Evolutionary conservation across 768 basidiomycete genomes (phyloP).

Genomic region (Strobilomyces echinocephalus): DNA sequence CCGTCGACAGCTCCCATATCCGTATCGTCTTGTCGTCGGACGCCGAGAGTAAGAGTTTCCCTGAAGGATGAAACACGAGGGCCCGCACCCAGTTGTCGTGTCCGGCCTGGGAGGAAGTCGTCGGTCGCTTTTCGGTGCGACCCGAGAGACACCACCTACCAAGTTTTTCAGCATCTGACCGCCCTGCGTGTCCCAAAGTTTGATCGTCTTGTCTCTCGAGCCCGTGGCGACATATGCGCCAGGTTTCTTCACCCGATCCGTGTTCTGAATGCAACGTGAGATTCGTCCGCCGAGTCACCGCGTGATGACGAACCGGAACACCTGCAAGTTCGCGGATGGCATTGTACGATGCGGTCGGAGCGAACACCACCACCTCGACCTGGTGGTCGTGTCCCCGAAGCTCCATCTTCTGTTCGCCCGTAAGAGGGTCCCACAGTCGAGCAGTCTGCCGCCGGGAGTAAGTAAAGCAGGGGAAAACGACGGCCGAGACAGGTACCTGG

Average conservation of each 20-base stretch:
- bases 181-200: constrained; percentile 81
- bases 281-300: not conserved
- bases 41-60: constrained; percentile 85
- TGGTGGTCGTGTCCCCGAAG: constrained; percentile 86
- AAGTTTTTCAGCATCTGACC: constrained; percentile 79
- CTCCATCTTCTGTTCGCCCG: constrained; percentile 75
- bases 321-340: constrained; percentile 76
- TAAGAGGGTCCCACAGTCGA: constrained; percentile 66
- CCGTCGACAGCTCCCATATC: constrained; percentile 84
- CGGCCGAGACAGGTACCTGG: constrained; percentile 49
- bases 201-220: constrained; percentile 87
- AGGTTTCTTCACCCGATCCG: constrained; percentile 44
- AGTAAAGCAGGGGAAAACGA: not conserved
- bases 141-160: constrained; percentile 33
- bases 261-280: constrained; percentile 36
- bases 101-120: constrained; percentile 44
- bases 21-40: constrained; percentile 91
- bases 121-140: constrained; percentile 4
- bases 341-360: constrained; percentile 68
- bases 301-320: constrained; percentile 48
- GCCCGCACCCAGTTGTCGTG: constrained; percentile 92
- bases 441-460: constrained; percentile 51
- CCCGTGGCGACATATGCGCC: constrained; percentile 73
- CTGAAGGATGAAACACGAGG: constrained; percentile 84
- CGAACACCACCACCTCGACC: constrained; percentile 78